Evolutionary conservation across 2,329 filamentous ascomycete species (phyloP).

Genomic region (Colletotrichum cordylinicola): DNA sequence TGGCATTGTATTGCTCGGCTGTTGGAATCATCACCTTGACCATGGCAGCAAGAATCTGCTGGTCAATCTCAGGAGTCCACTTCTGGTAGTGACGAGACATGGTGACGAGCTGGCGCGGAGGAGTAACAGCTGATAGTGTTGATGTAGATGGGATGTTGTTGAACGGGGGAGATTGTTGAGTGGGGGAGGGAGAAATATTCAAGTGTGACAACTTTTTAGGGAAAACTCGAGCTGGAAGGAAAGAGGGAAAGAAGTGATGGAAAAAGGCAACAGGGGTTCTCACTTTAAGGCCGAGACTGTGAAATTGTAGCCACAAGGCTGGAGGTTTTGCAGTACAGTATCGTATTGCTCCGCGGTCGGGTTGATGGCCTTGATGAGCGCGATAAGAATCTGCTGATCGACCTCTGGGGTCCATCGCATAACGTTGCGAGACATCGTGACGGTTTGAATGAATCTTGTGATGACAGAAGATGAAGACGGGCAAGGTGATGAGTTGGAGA

Average conservation of each 20-base stretch:
- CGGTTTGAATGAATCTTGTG: background rate
- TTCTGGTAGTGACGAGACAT: constrained; percentile 32
- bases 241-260: background rate
- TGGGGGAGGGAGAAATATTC: background rate
- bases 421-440: constrained; percentile 26
- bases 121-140: constrained; percentile 9
- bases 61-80: constrained; percentile 48
- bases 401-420: constrained; percentile 47
- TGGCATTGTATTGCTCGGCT: constrained; percentile 37
- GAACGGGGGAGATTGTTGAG: background rate
- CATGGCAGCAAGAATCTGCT: constrained; percentile 49
- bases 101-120: background rate
- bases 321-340: constrained; percentile 34
- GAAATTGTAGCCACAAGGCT: constrained; percentile 43
- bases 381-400: constrained; percentile 50
- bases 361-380: constrained; percentile 41
- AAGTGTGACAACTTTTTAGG: background rate
- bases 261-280: constrained; percentile 3
- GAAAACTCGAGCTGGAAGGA: background rate
- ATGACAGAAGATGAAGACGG: background rate
- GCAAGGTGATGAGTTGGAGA: background rate
- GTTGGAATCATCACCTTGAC: constrained; percentile 40
- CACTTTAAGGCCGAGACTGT: constrained; percentile 46
- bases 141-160: background rate
- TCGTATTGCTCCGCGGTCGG: constrained; percentile 38